Evolutionary conservation across 345 rosid species (phyloP).

Genomic region (Psidium guajava): DNA sequence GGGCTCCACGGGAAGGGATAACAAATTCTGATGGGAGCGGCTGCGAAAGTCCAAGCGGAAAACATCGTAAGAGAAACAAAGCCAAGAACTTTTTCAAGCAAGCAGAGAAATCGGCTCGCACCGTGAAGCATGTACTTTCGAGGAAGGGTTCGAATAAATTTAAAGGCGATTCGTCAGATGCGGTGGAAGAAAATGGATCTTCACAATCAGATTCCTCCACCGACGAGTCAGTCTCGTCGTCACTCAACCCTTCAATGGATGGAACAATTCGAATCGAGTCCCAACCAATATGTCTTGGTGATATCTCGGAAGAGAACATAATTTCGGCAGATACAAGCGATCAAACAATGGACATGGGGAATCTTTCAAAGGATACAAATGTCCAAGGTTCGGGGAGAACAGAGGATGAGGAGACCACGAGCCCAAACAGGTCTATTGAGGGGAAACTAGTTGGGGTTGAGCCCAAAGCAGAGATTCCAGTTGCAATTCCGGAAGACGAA

Average conservation of each 20-base stretch:
- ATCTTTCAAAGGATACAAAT: not conserved
- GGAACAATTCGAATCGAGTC: constrained; percentile 10
- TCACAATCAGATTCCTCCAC: constrained; percentile 38
- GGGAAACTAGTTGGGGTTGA: not conserved
- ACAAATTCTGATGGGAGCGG: constrained; percentile 24
- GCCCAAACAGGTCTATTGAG: not conserved
- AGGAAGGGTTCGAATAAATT: constrained; percentile 50
- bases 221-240: constrained; percentile 20
- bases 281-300: not conserved
- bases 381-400: not conserved
- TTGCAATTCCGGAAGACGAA: not conserved
- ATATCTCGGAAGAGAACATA: constrained; percentile 4
- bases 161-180: constrained; percentile 7
- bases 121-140: constrained; percentile 49
- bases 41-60: constrained; percentile 34
- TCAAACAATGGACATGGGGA: constrained; percentile 3
- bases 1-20: constrained; percentile 18
- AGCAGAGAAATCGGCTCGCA: constrained; percentile 58
- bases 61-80: constrained; percentile 32
- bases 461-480: not conserved
- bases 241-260: not conserved
- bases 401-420: not conserved
- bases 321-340: constrained; percentile 12
- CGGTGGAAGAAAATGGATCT: constrained; percentile 14
- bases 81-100: constrained; percentile 59